Evolutionary conservation across 306 rosid genomes (phyloP).

Genomic region (Mimosa bimucronata): DNA sequence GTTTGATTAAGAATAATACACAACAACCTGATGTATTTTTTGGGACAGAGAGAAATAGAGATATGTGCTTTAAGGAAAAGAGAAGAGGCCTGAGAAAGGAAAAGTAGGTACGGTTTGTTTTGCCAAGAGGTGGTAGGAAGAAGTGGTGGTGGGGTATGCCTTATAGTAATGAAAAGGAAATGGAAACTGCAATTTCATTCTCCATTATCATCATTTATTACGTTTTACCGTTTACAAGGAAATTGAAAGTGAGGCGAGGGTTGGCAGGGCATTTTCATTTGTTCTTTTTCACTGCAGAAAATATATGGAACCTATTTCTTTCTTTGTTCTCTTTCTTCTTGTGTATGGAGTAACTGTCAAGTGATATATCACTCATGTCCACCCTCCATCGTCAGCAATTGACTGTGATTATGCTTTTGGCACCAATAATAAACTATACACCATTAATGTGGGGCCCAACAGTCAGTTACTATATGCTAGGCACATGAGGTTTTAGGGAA

Average conservation of each 20-base stretch:
- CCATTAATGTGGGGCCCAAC: constrained; percentile 26
- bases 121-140: constrained; percentile 35
- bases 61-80: constrained; percentile 73
- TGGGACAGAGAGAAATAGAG: constrained; percentile 23
- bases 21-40: constrained; percentile 45
- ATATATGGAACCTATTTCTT: not conserved
- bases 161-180: constrained; percentile 62
- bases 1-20: constrained; percentile 48
- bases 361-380: constrained; percentile 23
- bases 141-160: constrained; percentile 38
- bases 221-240: constrained; percentile 29
- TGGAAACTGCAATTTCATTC: constrained; percentile 48
- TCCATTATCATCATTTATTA: constrained; percentile 17
- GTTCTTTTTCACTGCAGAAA: constrained; percentile 28
- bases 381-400: constrained; percentile 40
- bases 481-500: too few species aligned
- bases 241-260: constrained; percentile 38
- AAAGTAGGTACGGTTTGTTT: constrained; percentile 56
- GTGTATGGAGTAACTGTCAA: constrained; percentile 42
- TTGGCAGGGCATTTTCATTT: constrained; percentile 57
- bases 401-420: constrained; percentile 37
- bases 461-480: not conserved
- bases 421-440: constrained; percentile 14
- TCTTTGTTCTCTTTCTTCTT: not conserved
- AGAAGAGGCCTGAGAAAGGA: constrained; percentile 46